Evolutionary conservation across 2,329 filamentous ascomycete species (phyloP).

Genomic region (Diaporthe citrichinensis): DNA sequence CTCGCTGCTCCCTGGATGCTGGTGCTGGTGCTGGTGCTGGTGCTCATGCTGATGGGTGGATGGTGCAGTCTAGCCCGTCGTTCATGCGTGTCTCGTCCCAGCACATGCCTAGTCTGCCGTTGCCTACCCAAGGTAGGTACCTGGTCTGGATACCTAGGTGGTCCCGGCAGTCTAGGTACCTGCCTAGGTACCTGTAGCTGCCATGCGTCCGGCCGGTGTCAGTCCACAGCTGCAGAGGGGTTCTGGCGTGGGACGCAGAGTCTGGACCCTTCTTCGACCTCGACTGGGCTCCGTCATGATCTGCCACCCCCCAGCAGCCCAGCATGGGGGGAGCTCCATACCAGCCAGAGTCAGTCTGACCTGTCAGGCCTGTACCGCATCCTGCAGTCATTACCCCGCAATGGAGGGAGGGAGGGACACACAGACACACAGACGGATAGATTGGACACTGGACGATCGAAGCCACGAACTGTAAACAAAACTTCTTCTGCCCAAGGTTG

Average conservation of each 20-base stretch:
- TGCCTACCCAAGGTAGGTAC: neutral
- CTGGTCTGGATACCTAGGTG: no score
- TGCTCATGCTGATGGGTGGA: neutral
- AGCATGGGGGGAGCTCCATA: conserved; percentile 24
- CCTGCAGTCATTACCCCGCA: conserved; percentile 31
- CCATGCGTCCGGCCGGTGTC: conserved; percentile 19
- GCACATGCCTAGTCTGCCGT: neutral
- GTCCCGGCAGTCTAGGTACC: no score
- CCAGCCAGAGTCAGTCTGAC: conserved; percentile 13
- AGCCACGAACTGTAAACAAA: neutral
- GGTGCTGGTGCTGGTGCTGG: neutral
- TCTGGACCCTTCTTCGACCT: conserved; percentile 16
- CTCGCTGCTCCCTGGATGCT: neutral
- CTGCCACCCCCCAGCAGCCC: neutral
- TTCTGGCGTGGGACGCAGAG: conserved; percentile 23
- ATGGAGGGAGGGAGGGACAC: neutral
- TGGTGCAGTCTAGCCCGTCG: conserved; percentile 13
- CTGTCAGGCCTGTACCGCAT: conserved; percentile 19
- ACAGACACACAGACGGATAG: neutral
- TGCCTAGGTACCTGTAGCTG: neutral
- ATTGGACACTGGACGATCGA: conserved; percentile 7
- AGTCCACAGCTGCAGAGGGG: conserved; percentile 23
- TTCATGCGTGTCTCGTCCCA: conserved; percentile 20
- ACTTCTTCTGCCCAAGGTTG: neutral
- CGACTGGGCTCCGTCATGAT: conserved; percentile 18